These are phyloP conservation scores for Pseudognaphalium luteoalbum DNA, from an alignment of 129 eudicot genomes.

Conservation along the genomic window DNA sequence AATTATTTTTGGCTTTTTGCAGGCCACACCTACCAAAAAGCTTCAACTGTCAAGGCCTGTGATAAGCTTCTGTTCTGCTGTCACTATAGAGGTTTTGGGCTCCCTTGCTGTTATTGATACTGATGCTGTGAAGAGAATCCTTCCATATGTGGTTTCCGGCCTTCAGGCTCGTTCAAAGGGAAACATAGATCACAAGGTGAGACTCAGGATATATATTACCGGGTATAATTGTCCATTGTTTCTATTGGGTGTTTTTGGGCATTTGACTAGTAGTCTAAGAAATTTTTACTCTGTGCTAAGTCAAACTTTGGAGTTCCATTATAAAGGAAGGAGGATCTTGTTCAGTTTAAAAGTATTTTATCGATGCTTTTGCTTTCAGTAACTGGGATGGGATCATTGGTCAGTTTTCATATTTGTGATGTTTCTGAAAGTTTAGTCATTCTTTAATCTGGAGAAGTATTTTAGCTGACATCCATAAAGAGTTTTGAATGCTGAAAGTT, in stretches of 20 bases:
- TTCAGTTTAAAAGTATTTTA: neutral
- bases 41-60: conserved; percentile 63
- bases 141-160: conserved; percentile 70
- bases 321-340: neutral
- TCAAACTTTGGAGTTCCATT: neutral
- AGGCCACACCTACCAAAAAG: conserved; percentile 74
- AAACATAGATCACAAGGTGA: conserved; percentile 71
- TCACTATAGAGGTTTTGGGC: conserved; percentile 76
- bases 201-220: neutral
- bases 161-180: conserved; percentile 55
- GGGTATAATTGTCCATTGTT: neutral
- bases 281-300: neutral
- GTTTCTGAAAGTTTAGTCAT: neutral
- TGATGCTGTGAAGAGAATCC: conserved; percentile 70
- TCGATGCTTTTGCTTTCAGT: neutral
- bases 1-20: conserved; percentile 7
- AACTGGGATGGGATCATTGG: neutral
- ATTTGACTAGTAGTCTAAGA: conserved; percentile 6
- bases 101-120: conserved; percentile 47
- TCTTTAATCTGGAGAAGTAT: neutral
- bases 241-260: neutral
- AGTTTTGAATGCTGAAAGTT: conserved; percentile 3
- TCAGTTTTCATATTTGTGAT: neutral
- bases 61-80: conserved; percentile 81
- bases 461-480: conserved; percentile 2